Evolutionary conservation across 208 protist species (phyloP).

Genomic region (Entamoeba invadens): DNA sequence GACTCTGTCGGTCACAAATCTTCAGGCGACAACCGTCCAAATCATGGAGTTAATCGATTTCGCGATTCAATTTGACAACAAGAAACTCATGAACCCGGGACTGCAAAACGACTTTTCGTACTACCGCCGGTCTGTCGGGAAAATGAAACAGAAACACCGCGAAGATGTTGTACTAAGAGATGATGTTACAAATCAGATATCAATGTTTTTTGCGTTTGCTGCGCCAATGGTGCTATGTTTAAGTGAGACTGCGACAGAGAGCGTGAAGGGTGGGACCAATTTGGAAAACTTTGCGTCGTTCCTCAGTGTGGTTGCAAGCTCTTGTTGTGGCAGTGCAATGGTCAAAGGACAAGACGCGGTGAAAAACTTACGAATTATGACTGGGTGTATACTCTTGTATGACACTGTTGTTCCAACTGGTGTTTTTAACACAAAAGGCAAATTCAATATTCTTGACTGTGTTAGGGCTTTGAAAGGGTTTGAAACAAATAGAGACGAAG

Average conservation of each 20-base stretch:
- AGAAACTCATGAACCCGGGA: not conserved
- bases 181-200: constrained; percentile 53
- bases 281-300: not conserved
- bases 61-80: not conserved
- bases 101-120: constrained; percentile 56
- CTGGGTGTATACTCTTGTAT: constrained; percentile 50
- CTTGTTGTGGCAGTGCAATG: not conserved
- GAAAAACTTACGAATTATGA: constrained; percentile 47
- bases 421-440: constrained; percentile 48
- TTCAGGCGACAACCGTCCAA: not conserved
- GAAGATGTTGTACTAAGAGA: constrained; percentile 37
- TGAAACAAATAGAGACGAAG: not conserved
- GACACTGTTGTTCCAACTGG: constrained; percentile 47
- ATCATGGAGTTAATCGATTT: not conserved
- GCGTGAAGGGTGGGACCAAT: not conserved
- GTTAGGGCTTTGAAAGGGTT: not conserved
- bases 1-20: not conserved
- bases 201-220: constrained; percentile 55
- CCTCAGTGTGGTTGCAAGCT: not conserved
- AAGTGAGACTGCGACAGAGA: not conserved
- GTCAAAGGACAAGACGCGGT: not conserved
- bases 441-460: not conserved
- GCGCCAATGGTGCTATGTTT: constrained; percentile 50
- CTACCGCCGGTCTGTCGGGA: constrained; percentile 49
- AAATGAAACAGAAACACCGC: constrained; percentile 51